phyloP scores from a whole-genome alignment of 495 filamentous ascomycete species.

The Penicillium paxilli region DNA sequence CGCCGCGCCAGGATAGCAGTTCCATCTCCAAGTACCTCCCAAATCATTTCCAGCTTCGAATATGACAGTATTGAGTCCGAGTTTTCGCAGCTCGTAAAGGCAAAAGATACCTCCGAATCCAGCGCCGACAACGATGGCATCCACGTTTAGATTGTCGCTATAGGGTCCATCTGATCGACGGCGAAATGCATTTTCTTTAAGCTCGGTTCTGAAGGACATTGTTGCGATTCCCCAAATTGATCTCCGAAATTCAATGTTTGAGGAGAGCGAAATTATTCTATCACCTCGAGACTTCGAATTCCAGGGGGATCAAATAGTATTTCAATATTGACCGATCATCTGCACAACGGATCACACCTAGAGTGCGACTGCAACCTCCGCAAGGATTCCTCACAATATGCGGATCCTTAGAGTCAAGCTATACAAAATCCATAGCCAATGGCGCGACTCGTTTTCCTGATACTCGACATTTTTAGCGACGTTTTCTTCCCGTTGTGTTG shows the following conservation, averaged over 20 bases:
- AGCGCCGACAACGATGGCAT: conserved; percentile 53
- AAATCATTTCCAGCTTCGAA: conserved; percentile 44
- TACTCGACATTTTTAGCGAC: no score
- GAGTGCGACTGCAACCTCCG: neutral
- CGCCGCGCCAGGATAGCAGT: conserved; percentile 46
- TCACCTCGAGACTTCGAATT: neutral
- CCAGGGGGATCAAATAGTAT: neutral
- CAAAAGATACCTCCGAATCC: conserved; percentile 43
- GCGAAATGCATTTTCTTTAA: neutral
- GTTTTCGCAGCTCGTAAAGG: conserved; percentile 26
- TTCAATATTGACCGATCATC: neutral
- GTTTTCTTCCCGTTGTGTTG: no score
- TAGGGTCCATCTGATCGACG: conserved; percentile 5
- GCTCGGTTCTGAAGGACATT: neutral
- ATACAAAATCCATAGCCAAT: neutral
- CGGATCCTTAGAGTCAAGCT: neutral
- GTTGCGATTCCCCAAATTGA: neutral
- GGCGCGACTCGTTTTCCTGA: neutral
- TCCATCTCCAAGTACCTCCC: conserved; percentile 55
- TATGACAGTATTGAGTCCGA: conserved; percentile 31
- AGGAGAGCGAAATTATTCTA: neutral
- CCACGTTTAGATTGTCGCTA: conserved; percentile 35
- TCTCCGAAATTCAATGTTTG: neutral
- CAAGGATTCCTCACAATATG: neutral
- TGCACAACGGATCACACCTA: neutral